Evolutionary conservation across 1,284 basidiomycete genomes (phyloP).

Genomic region (Chiua sp.): DNA sequence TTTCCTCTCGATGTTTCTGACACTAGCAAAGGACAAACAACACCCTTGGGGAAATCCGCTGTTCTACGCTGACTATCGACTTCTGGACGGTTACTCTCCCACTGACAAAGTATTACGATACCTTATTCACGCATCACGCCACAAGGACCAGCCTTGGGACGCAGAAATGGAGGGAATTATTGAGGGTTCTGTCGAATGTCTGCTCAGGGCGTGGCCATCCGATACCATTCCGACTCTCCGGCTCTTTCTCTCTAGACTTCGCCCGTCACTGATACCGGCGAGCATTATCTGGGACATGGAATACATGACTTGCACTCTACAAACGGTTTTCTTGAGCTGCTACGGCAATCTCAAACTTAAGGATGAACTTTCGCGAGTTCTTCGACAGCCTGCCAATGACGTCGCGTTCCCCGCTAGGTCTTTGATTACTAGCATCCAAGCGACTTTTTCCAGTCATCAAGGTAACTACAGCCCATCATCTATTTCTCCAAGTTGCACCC

Average conservation of each 20-base stretch:
- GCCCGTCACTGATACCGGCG: too few relatives aligned
- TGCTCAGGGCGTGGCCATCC: neutral
- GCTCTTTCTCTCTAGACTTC: too few relatives aligned
- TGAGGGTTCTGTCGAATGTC: neutral
- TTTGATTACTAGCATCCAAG: too few relatives aligned
- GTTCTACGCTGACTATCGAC: neutral
- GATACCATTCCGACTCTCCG: neutral
- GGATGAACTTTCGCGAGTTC: neutral
- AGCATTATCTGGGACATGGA: neutral
- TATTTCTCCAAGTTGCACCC: too few relatives aligned
- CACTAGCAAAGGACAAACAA: neutral
- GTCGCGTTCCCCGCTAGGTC: too few relatives aligned
- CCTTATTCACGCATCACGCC: neutral
- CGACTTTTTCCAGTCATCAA: too few relatives aligned
- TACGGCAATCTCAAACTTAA: neutral
- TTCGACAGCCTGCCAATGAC: neutral
- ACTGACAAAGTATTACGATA: neutral
- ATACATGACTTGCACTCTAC: neutral
- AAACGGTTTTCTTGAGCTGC: neutral
- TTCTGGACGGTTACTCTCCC: neutral
- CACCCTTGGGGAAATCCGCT: neutral
- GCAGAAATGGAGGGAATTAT: too few relatives aligned
- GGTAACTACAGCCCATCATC: too few relatives aligned
- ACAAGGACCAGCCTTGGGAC: too few relatives aligned
- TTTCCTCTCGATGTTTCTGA: neutral